phyloP scores from a whole-genome alignment of 1,139 yeast genomes.

The Yamadazyma blattariae region DNA sequence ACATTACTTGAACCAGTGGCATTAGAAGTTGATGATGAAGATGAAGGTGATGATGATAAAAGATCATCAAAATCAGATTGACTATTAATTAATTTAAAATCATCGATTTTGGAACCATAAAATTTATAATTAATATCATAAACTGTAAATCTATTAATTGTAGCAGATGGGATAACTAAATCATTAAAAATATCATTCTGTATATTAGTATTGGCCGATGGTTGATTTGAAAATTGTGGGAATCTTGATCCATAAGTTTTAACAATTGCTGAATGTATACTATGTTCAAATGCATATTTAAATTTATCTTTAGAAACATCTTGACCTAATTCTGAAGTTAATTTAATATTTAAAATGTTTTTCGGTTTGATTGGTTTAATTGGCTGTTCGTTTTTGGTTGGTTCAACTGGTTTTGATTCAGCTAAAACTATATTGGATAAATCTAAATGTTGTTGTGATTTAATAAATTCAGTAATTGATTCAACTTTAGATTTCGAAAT shows the following conservation, averaged over 20 bases:
- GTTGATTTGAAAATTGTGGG: conserved; percentile 46
- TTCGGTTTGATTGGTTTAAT: conserved; percentile 11
- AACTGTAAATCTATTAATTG: conserved; percentile 55
- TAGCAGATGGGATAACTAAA: conserved; percentile 55
- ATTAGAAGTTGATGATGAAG: conserved; percentile 1
- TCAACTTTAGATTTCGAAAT: conserved; percentile 47
- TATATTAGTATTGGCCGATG: conserved; percentile 24
- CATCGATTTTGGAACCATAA: conserved; percentile 5
- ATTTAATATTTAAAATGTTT: conserved; percentile 24
- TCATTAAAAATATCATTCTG: conserved; percentile 65
- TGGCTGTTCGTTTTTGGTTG: conserved; percentile 9
- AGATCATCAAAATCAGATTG: conserved; percentile 40
- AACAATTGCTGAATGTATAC: conserved; percentile 29
- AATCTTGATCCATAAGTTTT: conserved; percentile 41
- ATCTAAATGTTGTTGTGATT: conserved; percentile 66
- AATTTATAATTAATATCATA: conserved; percentile 28
- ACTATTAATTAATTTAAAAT: conserved; percentile 12
- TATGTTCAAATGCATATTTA: conserved; percentile 28
- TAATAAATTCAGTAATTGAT: conserved; percentile 54
- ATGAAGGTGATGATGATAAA: conserved; percentile 27
- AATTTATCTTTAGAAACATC: conserved; percentile 26
- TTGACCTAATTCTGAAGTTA: conserved; percentile 23
- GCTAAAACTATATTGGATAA: conserved; percentile 65
- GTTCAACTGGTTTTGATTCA: conserved; percentile 24
- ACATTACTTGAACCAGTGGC: conserved; percentile 31